A percentile compares a stretch with the other conserved stretches of the same genome.
phyloP scores from a whole-genome alignment of 768 basidiomycete genomes.

The Leccinum incarnatum region DNA sequence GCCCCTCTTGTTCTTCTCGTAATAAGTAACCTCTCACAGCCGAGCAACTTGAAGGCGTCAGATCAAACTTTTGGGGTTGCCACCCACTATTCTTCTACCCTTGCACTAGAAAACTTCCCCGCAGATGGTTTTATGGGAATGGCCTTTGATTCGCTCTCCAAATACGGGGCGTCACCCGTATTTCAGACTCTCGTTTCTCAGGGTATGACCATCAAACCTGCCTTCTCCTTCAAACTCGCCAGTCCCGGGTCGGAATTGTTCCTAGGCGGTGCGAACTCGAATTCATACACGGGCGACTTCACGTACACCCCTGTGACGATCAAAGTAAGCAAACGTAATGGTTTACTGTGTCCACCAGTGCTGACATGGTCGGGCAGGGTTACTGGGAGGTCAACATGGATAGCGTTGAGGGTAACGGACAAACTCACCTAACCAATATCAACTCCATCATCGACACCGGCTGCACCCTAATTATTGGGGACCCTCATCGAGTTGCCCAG shows the following conservation, averaged over 20 bases:
- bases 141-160: slow-evolving; percentile 40
- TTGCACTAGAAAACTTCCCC: not conserved
- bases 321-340: slow-evolving; percentile 1
- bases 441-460: slow-evolving; percentile 25
- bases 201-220: slow-evolving; percentile 15
- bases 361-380: slow-evolving; percentile 7
- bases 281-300: slow-evolving; percentile 45
- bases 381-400: slow-evolving; percentile 22
- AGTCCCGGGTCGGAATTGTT: slow-evolving; percentile 39
- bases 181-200: slow-evolving; percentile 43
- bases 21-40: not conserved
- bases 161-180: slow-evolving; percentile 31
- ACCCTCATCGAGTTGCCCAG: slow-evolving; percentile 4
- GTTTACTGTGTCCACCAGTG: not conserved
- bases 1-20: not conserved
- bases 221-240: slow-evolving; percentile 50
- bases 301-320: slow-evolving; percentile 26
- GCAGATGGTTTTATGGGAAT: slow-evolving; percentile 37
- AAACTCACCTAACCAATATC: no score
- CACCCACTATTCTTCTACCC: not conserved
- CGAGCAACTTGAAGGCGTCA: slow-evolving; percentile 4
- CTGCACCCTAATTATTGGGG: slow-evolving; percentile 8
- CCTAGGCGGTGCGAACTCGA: slow-evolving; percentile 49
- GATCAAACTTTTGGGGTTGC: slow-evolving; percentile 15
- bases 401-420: not conserved